phyloP scores from a whole-genome alignment of 352 stramenopile genomes.

The Phytophthora agathidicida region DNA sequence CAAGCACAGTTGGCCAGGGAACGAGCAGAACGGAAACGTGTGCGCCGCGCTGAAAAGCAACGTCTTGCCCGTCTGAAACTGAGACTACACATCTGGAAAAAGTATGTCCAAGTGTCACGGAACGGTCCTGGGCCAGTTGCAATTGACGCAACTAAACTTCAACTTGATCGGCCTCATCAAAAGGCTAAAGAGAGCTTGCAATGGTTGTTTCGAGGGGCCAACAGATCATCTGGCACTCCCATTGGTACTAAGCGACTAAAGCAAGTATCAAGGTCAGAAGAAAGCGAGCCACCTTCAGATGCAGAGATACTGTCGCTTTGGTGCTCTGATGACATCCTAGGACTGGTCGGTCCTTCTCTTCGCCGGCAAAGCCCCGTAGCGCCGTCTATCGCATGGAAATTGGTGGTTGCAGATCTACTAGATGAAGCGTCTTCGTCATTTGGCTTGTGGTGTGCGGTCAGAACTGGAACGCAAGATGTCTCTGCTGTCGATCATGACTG shows the following conservation, averaged over 20 bases:
- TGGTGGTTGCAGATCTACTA: constrained; percentile 76
- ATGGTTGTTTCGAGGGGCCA: constrained; percentile 45
- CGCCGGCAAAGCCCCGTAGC: constrained; percentile 14
- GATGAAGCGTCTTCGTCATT: constrained; percentile 63
- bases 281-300: constrained; percentile 11
- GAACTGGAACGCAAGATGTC: constrained; percentile 49
- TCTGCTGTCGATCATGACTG: constrained; percentile 28
- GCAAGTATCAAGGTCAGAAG: constrained; percentile 15
- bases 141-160: constrained; percentile 47
- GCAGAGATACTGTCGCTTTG: constrained; percentile 28
- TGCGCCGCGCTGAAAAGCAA: constrained; percentile 50
- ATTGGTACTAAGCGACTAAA: constrained; percentile 37
- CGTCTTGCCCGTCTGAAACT: constrained; percentile 58
- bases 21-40: constrained; percentile 36
- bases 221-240: constrained; percentile 9
- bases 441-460: constrained; percentile 74
- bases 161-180: constrained; percentile 35
- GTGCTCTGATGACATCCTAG: constrained; percentile 42
- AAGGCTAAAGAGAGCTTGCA: constrained; percentile 52
- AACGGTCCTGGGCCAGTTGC: constrained; percentile 41
- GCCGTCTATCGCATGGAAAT: constrained; percentile 59
- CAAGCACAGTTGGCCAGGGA: constrained; percentile 58
- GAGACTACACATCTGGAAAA: constrained; percentile 66
- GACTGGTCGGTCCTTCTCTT: constrained; percentile 40
- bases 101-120: constrained; percentile 63